Conservation (phyloP, 2,329 filamentous ascomycete genomes). For the Canariomyces notabilis region DNA sequence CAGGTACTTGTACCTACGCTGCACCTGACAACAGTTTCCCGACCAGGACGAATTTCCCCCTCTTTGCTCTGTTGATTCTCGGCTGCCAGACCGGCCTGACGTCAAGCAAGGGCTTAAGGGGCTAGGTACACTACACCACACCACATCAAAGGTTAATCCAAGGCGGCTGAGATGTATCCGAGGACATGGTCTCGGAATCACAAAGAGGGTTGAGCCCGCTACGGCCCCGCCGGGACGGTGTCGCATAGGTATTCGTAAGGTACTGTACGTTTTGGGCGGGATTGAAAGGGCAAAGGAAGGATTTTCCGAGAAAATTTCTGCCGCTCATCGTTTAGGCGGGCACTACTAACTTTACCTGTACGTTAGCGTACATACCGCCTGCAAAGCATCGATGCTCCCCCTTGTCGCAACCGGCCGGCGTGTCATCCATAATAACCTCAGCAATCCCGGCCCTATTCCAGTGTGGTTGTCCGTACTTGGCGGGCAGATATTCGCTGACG, state of each 20-base stretch:
- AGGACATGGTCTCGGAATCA: constrained; percentile 32
- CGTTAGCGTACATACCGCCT: no score
- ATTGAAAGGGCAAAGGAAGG: constrained; percentile 22
- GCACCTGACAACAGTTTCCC: no score
- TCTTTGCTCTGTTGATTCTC: background rate
- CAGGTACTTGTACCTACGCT: no score
- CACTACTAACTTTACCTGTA: constrained; percentile 5
- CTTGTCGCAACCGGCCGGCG: constrained; percentile 14
- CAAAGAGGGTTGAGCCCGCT: constrained; percentile 22
- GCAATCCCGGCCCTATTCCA: background rate
- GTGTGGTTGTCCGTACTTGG: no score
- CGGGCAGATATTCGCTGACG: no score
- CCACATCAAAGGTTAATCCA: constrained; percentile 12
- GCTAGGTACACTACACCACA: constrained; percentile 13
- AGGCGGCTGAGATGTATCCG: constrained; percentile 22
- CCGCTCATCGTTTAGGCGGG: constrained; percentile 7
- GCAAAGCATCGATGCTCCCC: constrained; percentile 17
- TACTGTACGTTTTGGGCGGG: constrained; percentile 22
- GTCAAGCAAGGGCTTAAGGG: constrained; percentile 12
- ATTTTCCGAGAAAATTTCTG: constrained; percentile 17
- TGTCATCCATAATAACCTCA: background rate
- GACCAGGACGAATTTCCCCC: background rate
- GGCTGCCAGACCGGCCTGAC: constrained; percentile 15
- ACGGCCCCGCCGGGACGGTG: constrained; percentile 23
- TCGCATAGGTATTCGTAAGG: constrained; percentile 22